Evolutionary conservation across 352 stramenopile genomes (phyloP).

Genomic region (Pythium apleroticum): DNA sequence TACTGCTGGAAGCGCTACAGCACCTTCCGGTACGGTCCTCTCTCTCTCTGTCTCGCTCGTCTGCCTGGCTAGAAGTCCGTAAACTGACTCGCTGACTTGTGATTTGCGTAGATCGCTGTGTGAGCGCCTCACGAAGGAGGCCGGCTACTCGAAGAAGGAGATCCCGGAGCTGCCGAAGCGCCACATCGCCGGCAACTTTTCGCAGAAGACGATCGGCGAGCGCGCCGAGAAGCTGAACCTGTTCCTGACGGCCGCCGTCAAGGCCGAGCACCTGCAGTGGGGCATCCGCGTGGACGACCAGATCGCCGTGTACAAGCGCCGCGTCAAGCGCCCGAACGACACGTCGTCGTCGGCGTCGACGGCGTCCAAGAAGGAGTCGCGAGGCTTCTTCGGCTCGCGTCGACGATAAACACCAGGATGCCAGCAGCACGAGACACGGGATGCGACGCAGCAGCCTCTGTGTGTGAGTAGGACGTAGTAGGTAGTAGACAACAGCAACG

Average conservation of each 20-base stretch:
- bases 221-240: slow-evolving; percentile 86
- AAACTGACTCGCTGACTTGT: neutral
- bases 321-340: slow-evolving; percentile 62
- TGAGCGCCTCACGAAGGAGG: slow-evolving; percentile 84
- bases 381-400: slow-evolving; percentile 61
- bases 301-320: slow-evolving; percentile 88
- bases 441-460: neutral
- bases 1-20: slow-evolving; percentile 90
- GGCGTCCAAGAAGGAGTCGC: slow-evolving; percentile 23
- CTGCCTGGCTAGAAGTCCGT: too few relatives aligned
- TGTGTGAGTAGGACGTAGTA: slow-evolving; percentile 7
- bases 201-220: slow-evolving; percentile 75
- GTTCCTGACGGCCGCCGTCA: slow-evolving; percentile 74
- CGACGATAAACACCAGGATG: slow-evolving; percentile 55
- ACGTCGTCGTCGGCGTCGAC: slow-evolving; percentile 25
- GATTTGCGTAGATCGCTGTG: slow-evolving; percentile 55
- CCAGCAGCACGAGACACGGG: neutral
- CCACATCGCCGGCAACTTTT: slow-evolving; percentile 85
- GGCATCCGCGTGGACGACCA: slow-evolving; percentile 87
- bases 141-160: slow-evolving; percentile 77
- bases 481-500: slow-evolving; percentile 5
- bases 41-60: neutral
- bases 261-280: slow-evolving; percentile 85
- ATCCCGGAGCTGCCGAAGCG: slow-evolving; percentile 84
- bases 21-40: slow-evolving; percentile 70